These are phyloP conservation scores for Rhodotorula sp. DNA, from an alignment of 1,284 basidiomycete species.

Conservation along the genomic window DNA sequence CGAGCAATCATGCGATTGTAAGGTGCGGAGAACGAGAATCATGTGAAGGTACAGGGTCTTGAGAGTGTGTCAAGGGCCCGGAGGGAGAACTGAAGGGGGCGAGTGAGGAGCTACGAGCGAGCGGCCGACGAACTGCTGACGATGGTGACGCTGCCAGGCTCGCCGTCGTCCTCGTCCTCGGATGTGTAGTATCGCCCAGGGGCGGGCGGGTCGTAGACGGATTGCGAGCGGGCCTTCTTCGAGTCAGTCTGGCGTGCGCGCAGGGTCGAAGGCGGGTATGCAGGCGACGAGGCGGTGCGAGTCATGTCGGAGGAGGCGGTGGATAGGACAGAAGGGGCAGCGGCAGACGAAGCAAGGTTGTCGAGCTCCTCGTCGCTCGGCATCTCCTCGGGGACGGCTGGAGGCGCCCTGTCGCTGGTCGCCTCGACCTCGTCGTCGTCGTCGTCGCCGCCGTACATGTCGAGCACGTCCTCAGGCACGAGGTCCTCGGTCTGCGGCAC, in stretches of 20 bases:
- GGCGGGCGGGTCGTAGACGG: conserved; percentile 12
- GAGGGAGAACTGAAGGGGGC: not conserved
- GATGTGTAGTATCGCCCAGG: conserved; percentile 12
- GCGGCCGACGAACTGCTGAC: conserved; percentile 1
- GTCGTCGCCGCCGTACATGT: conserved; percentile 23
- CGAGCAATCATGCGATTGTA: no score
- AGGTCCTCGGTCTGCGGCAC: conserved; percentile 22
- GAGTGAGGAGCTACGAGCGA: not conserved
- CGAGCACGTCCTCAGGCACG: conserved; percentile 31
- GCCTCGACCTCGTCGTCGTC: not conserved
- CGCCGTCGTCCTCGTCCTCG: conserved; percentile 29
- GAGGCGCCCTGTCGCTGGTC: not conserved
- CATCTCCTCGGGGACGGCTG: conserved; percentile 18
- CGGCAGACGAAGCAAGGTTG: not conserved
- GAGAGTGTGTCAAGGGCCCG: no score
- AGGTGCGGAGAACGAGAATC: no score
- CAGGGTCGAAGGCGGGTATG: not conserved
- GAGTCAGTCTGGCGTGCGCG: not conserved
- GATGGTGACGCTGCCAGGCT: conserved; percentile 29
- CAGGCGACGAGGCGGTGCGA: conserved; percentile 15
- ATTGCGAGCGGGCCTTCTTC: conserved; percentile 5
- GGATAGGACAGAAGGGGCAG: not conserved
- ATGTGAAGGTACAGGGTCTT: no score
- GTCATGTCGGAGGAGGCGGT: conserved; percentile 3
- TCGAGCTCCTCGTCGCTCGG: conserved; percentile 9